Conservation (phyloP, 2,329 filamentous ascomycete species). For the Talaromyces amestolkiae region DNA sequence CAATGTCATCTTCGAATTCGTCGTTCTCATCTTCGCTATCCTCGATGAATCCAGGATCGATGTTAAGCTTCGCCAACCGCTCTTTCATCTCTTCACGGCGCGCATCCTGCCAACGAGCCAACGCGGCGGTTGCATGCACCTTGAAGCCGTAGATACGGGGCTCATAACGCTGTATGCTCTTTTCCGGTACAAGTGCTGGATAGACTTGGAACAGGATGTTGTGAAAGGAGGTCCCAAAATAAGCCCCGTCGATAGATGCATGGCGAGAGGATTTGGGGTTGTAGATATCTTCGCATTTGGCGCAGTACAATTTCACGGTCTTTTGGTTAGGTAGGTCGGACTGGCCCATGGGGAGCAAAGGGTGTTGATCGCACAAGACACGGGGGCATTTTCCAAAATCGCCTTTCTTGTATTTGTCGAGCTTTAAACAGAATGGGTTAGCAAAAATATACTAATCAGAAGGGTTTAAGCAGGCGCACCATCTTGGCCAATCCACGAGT, state of each 20-base stretch:
- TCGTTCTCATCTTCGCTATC: constrained; percentile 63
- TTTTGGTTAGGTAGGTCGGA: constrained; percentile 84
- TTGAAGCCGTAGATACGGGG: constrained; percentile 93
- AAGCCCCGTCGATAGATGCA: constrained; percentile 91
- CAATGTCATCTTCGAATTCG: constrained; percentile 44
- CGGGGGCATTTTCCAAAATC: constrained; percentile 98
- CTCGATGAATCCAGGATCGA: constrained; percentile 75
- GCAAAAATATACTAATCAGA: constrained; percentile 2
- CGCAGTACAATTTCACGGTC: constrained; percentile 95
- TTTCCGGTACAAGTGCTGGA: constrained; percentile 80
- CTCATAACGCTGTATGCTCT: constrained; percentile 80
- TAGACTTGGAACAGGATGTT: constrained; percentile 99
- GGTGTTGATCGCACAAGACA: constrained; percentile 90
- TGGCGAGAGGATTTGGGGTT: constrained; percentile 97
- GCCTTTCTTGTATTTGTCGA: constrained; percentile 97
- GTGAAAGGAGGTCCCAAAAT: constrained; percentile 97
- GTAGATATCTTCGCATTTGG: constrained; percentile 96
- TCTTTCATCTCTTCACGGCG: constrained; percentile 79
- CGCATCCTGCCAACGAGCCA: constrained; percentile 86
- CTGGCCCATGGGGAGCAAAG: constrained; percentile 90
- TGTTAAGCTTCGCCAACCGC: constrained; percentile 63
- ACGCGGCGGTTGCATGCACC: constrained; percentile 82
- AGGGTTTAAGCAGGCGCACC: constrained; percentile 55
- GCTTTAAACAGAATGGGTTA: constrained; percentile 51
- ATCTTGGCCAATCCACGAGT: constrained; percentile 93